Percentiles rank a stretch among this genome's conserved stretches.
Conservation (phyloP, 129 eudicot genomes). For the Deinandra increscens region DNA sequence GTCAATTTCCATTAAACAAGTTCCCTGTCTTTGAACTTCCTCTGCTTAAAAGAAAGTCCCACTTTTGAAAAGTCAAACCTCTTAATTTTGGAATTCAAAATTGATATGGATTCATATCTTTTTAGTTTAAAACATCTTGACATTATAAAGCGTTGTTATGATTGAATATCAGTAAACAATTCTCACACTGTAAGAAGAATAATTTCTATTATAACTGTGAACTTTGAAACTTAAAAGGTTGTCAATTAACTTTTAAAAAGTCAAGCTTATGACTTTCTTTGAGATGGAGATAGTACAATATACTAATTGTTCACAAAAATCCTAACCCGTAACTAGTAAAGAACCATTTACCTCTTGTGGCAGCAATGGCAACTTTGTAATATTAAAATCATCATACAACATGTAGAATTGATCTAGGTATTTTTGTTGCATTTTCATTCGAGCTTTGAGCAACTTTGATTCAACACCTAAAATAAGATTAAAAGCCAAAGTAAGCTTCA, state of each 20-base stretch:
- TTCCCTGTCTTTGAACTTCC: not conserved
- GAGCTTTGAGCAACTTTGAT: conserved; percentile 94
- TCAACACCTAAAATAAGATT: conserved; percentile 49
- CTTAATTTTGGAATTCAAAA: not conserved
- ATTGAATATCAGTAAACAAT: not conserved
- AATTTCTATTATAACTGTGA: not conserved
- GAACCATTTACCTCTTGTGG: conserved; percentile 74
- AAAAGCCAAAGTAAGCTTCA: not conserved
- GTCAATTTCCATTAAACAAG: not conserved
- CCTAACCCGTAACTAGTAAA: not conserved
- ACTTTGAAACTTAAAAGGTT: not conserved
- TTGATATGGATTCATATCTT: not conserved
- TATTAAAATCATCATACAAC: conserved; percentile 88
- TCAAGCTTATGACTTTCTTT: conserved; percentile 6
- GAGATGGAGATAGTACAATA: not conserved
- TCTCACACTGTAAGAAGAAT: conserved; percentile 5
- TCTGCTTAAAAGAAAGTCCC: not conserved
- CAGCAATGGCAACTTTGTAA: conserved; percentile 83
- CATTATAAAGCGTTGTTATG: not conserved
- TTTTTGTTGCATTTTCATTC: conserved; percentile 97
- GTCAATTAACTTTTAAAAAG: conserved; percentile 10
- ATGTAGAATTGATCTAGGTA: conserved; percentile 90
- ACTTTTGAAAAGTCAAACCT: not conserved
- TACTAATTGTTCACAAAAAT: not conserved
- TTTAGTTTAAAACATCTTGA: conserved; percentile 16